Conservation (phyloP, 2,329 filamentous ascomycete genomes). For the Pseudovirgaria hyperparasitica region DNA sequence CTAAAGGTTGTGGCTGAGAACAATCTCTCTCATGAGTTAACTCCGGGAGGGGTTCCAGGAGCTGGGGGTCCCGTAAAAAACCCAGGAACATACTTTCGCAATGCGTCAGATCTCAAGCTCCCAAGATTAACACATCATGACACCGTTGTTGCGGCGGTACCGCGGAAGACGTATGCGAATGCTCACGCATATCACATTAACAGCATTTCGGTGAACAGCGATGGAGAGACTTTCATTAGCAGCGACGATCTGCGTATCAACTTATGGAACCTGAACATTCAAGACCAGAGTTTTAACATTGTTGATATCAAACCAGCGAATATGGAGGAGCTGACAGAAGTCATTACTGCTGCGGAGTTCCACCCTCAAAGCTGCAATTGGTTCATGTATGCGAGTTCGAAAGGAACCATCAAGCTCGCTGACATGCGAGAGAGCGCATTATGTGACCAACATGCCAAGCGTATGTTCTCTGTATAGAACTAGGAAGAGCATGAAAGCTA, state of each 20-base stretch:
- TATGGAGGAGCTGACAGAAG: conserved; percentile 98
- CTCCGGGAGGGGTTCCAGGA: conserved; percentile 57
- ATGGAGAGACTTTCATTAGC: conserved; percentile 98
- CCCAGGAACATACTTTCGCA: conserved; percentile 63
- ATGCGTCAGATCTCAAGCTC: conserved; percentile 73
- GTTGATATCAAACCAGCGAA: conserved; percentile 99
- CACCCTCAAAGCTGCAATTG: conserved; percentile 96
- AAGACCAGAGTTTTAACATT: conserved; percentile 99
- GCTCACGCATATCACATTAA: conserved; percentile 99
- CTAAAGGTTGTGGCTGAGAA: conserved; percentile 98
- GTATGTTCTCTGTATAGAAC: conserved; percentile 42
- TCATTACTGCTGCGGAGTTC: conserved; percentile 96
- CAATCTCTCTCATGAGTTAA: conserved; percentile 90
- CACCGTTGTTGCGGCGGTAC: conserved; percentile 92
- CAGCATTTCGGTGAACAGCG: conserved; percentile 99
- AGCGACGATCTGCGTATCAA: conserved; percentile 97
- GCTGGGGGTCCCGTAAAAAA: conserved; percentile 69
- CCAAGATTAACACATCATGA: conserved; percentile 96
- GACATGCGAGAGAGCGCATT: conserved; percentile 97
- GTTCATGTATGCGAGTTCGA: conserved; percentile 99
- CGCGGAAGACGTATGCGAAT: conserved; percentile 92
- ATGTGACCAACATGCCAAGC: conserved; percentile 89
- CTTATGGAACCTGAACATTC: conserved; percentile 97
- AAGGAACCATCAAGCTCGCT: conserved; percentile 96
- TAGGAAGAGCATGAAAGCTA: conserved; percentile 7